Percentiles rank a stretch among this genome's conserved stretches.
phyloP scores from a whole-genome alignment of 768 basidiomycete genomes.

The Auricularia auricula-judae region DNA sequence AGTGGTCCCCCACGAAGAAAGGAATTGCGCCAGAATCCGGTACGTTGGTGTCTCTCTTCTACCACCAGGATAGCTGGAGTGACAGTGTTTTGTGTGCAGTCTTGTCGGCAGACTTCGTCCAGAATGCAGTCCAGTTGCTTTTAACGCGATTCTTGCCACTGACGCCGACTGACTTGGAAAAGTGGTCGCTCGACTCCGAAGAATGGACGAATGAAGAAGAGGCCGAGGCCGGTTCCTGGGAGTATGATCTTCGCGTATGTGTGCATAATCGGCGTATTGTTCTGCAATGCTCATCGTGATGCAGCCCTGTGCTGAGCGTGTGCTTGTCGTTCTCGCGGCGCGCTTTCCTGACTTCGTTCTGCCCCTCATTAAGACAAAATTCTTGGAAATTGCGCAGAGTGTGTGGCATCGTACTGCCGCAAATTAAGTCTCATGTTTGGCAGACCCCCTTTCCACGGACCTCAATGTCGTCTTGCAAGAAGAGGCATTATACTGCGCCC shows the following conservation, averaged over 20 bases:
- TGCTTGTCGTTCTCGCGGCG: constrained; percentile 65
- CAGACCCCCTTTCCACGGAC: constrained; percentile 26
- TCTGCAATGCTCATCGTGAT: constrained; percentile 1
- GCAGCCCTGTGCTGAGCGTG: constrained; percentile 89
- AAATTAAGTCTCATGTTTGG: neutral
- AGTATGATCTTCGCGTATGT: constrained; percentile 79
- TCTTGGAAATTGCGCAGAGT: constrained; percentile 35
- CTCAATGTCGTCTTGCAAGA: constrained; percentile 59
- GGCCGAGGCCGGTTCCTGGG: constrained; percentile 85
- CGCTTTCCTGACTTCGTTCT: constrained; percentile 61
- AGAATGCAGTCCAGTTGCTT: constrained; percentile 62
- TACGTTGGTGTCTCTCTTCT: neutral
- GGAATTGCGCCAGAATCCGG: constrained; percentile 15
- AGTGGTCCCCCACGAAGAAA: constrained; percentile 61
- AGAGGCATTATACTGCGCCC: constrained; percentile 79
- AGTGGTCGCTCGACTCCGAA: constrained; percentile 83
- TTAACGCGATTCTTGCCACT: constrained; percentile 81
- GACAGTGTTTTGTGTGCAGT: constrained; percentile 24
- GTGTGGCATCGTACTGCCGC: neutral
- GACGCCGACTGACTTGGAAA: constrained; percentile 67
- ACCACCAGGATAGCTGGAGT: constrained; percentile 8
- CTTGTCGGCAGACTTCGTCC: constrained; percentile 58
- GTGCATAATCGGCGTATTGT: neutral
- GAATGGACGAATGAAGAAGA: constrained; percentile 90
- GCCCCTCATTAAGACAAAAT: constrained; percentile 50